These are phyloP conservation scores for Cordyceps cicadae DNA, from an alignment of 2,329 filamentous ascomycete genomes.

Conservation along the genomic window DNA sequence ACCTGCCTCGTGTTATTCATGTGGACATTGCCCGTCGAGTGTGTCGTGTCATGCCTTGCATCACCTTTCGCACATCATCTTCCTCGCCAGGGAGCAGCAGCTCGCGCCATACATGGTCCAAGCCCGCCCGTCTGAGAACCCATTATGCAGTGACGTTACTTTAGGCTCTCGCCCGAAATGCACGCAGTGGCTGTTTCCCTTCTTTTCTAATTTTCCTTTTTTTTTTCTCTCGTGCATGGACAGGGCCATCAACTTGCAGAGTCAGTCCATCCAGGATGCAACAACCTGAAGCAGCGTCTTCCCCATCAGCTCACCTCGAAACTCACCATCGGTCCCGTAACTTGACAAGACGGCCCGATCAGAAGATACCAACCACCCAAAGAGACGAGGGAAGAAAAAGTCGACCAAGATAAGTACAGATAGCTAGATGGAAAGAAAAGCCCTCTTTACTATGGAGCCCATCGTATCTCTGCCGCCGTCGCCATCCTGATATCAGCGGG, in stretches of 20 bases:
- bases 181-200: no score
- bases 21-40: not conserved
- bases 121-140: not conserved
- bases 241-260: not conserved
- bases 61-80: no score
- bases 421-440: not conserved
- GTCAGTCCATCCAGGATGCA: not conserved
- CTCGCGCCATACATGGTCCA: not conserved
- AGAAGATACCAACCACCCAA: not conserved
- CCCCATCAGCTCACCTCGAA: not conserved
- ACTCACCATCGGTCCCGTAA: not conserved
- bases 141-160: not conserved
- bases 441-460: constrained; percentile 6
- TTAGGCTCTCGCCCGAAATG: not conserved
- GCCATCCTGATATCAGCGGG: constrained; percentile 8
- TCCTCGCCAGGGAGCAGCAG: no score
- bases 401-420: not conserved
- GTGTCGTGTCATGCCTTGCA: not conserved
- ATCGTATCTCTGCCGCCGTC: constrained; percentile 9
- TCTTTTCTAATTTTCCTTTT: no score
- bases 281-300: not conserved
- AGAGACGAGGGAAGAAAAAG: not conserved
- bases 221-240: no score
- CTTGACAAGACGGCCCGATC: not conserved
- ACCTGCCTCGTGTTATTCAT: no score